phyloP scores from a whole-genome alignment of 2,329 filamentous ascomycete species.

The Cladosporium sp. region DNA sequence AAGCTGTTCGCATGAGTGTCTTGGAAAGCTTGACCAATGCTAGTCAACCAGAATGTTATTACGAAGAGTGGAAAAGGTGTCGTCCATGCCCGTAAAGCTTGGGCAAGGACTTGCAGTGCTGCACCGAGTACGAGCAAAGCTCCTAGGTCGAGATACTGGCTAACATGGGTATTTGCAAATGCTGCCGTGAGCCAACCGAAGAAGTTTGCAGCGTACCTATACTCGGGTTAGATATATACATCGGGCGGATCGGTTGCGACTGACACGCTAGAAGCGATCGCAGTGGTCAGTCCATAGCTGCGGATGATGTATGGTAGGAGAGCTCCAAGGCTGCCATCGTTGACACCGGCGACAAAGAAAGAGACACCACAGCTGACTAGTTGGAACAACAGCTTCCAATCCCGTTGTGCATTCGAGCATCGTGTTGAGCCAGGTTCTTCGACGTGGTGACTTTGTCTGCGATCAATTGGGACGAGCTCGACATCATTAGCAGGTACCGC shows the following conservation, averaged over 20 bases:
- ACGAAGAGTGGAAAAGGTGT: slow-evolving; percentile 56
- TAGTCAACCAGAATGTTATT: slow-evolving; percentile 55
- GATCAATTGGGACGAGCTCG: background rate
- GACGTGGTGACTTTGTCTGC: background rate
- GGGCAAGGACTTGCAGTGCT: slow-evolving; percentile 50
- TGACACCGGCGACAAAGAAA: slow-evolving; percentile 63
- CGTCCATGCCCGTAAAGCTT: slow-evolving; percentile 53
- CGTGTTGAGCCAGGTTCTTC: background rate
- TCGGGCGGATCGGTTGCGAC: slow-evolving; percentile 8
- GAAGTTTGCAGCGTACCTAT: slow-evolving; percentile 41
- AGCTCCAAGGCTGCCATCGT: slow-evolving; percentile 61
- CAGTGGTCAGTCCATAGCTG: slow-evolving; percentile 52
- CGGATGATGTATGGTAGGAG: slow-evolving; percentile 60
- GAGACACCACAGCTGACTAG: slow-evolving; percentile 55
- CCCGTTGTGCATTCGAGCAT: background rate
- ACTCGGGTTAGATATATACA: background rate
- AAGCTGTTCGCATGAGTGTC: slow-evolving; percentile 62
- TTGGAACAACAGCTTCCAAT: slow-evolving; percentile 37
- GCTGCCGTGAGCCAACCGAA: slow-evolving; percentile 58
- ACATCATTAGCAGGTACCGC: background rate
- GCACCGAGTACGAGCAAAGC: slow-evolving; percentile 56
- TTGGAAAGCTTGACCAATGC: slow-evolving; percentile 59
- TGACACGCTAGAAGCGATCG: slow-evolving; percentile 41
- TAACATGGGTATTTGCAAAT: slow-evolving; percentile 52
- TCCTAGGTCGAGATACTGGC: slow-evolving; percentile 52